Evolutionary conservation across 305 asterid genomes (phyloP).

Genomic region (Salvia sclarea): DNA sequence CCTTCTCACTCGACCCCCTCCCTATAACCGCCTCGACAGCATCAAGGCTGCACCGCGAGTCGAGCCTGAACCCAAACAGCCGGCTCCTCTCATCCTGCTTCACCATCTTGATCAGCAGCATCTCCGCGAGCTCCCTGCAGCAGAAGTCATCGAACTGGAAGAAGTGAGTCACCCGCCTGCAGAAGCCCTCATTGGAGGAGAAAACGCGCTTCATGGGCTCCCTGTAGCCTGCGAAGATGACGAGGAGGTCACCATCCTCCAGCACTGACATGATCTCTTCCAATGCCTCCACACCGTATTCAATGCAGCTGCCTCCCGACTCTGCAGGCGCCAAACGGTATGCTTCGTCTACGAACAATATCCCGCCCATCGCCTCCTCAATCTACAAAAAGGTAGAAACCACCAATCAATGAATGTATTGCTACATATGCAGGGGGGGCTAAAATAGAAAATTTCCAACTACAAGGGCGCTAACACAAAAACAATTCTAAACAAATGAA

Average conservation of each 20-base stretch:
- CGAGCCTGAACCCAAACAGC: slow-evolving; percentile 62
- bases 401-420: too few relatives aligned
- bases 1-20: slow-evolving; percentile 50
- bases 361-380: slow-evolving; percentile 90
- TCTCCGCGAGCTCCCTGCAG: slow-evolving; percentile 67
- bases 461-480: too few relatives aligned
- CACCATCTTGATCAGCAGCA: slow-evolving; percentile 68
- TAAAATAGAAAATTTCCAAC: too few relatives aligned
- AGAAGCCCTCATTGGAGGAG: slow-evolving; percentile 78
- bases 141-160: slow-evolving; percentile 68
- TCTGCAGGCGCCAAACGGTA: slow-evolving; percentile 63
- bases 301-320: slow-evolving; percentile 43
- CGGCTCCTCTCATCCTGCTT: slow-evolving; percentile 53
- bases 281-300: slow-evolving; percentile 75
- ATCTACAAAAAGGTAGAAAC: slow-evolving; percentile 34
- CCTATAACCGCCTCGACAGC: slow-evolving; percentile 55
- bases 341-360: slow-evolving; percentile 82
- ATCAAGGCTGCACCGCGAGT: slow-evolving; percentile 47
- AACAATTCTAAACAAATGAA: too few relatives aligned
- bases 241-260: slow-evolving; percentile 72
- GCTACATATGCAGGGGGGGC: too few relatives aligned
- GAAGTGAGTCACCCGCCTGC: slow-evolving; percentile 73
- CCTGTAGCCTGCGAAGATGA: slow-evolving; percentile 87
- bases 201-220: slow-evolving; percentile 86
- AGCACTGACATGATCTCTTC: slow-evolving; percentile 92